Evolutionary conservation across 2,329 filamentous ascomycete species (phyloP).

Genomic region (Aspergillus sp.): DNA sequence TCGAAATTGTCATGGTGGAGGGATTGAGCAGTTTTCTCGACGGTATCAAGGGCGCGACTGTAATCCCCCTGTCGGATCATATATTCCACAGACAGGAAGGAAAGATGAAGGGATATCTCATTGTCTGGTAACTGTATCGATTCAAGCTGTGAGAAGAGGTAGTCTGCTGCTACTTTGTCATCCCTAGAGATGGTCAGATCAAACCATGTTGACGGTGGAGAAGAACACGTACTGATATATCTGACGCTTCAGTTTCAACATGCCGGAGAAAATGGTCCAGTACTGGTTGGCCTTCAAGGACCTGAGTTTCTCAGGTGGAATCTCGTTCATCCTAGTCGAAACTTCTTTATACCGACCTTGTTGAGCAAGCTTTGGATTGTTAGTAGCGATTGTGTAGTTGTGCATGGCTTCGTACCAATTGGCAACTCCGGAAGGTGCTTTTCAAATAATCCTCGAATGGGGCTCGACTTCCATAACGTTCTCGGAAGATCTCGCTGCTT

Average conservation of each 20-base stretch:
- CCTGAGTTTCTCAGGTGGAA: conserved; percentile 62
- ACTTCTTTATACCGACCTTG: conserved; percentile 71
- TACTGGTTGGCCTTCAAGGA: conserved; percentile 73
- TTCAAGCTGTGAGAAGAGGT: conserved; percentile 57
- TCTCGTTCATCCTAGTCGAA: conserved; percentile 55
- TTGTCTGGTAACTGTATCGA: conserved; percentile 53
- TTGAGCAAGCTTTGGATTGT: conserved; percentile 50
- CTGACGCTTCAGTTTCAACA: conserved; percentile 41
- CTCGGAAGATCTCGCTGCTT: conserved; percentile 70
- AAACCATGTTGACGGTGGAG: neutral
- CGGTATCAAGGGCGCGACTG: conserved; percentile 50
- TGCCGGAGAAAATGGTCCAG: conserved; percentile 41
- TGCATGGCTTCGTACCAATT: conserved; percentile 44
- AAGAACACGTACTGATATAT: conserved; percentile 37
- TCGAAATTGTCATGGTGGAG: conserved; percentile 57
- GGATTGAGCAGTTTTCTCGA: conserved; percentile 53
- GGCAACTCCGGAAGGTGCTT: conserved; percentile 68
- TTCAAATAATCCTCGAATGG: conserved; percentile 77
- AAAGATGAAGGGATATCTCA: conserved; percentile 59
- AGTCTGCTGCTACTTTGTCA: conserved; percentile 55
- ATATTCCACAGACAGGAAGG: conserved; percentile 60
- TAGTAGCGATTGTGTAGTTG: conserved; percentile 1
- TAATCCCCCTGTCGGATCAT: conserved; percentile 54
- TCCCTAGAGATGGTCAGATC: conserved; percentile 41
- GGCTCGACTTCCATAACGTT: conserved; percentile 63